phyloP scores from a whole-genome alignment of 2,329 filamentous ascomycete genomes.

The Coniochaeta sp. region DNA sequence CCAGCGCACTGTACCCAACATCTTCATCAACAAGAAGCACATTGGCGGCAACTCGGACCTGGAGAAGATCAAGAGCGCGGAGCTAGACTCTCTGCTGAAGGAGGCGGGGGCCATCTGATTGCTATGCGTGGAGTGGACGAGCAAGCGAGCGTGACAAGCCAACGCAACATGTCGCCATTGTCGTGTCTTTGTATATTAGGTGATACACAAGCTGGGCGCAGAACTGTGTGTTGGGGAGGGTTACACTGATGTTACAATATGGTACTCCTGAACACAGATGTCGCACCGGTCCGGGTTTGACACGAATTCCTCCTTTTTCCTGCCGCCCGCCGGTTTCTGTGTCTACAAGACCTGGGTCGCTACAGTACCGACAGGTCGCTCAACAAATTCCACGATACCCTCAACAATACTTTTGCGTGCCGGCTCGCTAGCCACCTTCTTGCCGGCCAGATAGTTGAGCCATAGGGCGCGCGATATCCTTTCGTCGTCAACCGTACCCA shows the following conservation, averaged over 20 bases:
- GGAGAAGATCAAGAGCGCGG: constrained; percentile 50
- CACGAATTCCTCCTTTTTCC: not conserved
- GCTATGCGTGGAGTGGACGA: not conserved
- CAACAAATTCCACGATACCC: constrained; percentile 81
- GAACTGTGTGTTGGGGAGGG: not conserved
- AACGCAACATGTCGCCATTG: not conserved
- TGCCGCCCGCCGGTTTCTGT: not conserved
- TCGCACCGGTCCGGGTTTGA: not conserved
- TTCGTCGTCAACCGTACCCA: constrained; percentile 73
- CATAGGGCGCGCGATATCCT: constrained; percentile 74
- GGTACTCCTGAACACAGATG: not conserved
- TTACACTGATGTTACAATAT: not conserved
- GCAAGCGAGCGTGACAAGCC: not conserved
- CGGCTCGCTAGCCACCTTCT: constrained; percentile 76
- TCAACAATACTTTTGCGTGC: constrained; percentile 77
- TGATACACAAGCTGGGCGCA: not conserved
- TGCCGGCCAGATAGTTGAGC: constrained; percentile 84
- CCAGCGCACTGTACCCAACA: constrained; percentile 90
- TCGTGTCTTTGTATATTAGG: not conserved
- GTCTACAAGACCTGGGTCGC: constrained; percentile 61
- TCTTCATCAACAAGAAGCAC: constrained; percentile 85
- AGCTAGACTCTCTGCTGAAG: constrained; percentile 45
- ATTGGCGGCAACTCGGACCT: constrained; percentile 95
- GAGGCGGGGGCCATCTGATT: constrained; percentile 30
- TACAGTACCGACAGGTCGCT: constrained; percentile 79